phyloP scores from a whole-genome alignment of 495 filamentous ascomycete genomes.

The Pseudoneurospora amorphoporcata region DNA sequence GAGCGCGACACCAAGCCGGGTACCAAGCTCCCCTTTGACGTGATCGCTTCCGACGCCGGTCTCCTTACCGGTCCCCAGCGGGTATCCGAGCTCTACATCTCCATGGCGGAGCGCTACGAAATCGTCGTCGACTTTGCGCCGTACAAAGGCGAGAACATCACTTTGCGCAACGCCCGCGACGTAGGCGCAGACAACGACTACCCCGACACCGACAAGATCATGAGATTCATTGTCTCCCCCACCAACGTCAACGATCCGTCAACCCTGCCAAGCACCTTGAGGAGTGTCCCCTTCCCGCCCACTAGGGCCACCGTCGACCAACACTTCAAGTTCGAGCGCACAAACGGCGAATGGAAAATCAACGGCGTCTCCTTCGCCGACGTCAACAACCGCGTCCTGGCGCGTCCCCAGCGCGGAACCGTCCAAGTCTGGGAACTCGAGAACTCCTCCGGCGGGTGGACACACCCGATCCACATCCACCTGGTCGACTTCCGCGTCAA shows the following conservation, averaged over 20 bases:
- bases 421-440: slow-evolving; percentile 42
- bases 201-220: slow-evolving; percentile 38
- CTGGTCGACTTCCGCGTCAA: slow-evolving; percentile 47
- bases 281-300: slow-evolving; percentile 8
- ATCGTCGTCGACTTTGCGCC: slow-evolving; percentile 42
- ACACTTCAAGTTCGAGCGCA: slow-evolving; percentile 36
- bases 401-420: slow-evolving; percentile 35
- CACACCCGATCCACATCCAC: slow-evolving; percentile 49
- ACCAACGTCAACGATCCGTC: slow-evolving; percentile 20
- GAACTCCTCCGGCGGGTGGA: slow-evolving; percentile 37
- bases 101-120: slow-evolving; percentile 48
- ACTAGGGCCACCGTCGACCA: slow-evolving; percentile 22
- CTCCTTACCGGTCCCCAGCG: slow-evolving; percentile 28
- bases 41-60: slow-evolving; percentile 44
- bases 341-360: slow-evolving; percentile 35
- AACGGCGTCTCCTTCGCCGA: slow-evolving; percentile 43
- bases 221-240: slow-evolving; percentile 41
- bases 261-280: slow-evolving; percentile 3
- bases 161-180: slow-evolving; percentile 32
- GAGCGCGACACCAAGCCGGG: slow-evolving; percentile 9
- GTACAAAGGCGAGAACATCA: slow-evolving; percentile 39
- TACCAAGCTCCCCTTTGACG: slow-evolving; percentile 31
- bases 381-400: slow-evolving; percentile 41
- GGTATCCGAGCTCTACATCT: slow-evolving; percentile 28
- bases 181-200: slow-evolving; percentile 37